Base-by-base conservation (phyloP, 768 basidiomycete species). In the Pilatotrama ljubarskyi region DNA sequence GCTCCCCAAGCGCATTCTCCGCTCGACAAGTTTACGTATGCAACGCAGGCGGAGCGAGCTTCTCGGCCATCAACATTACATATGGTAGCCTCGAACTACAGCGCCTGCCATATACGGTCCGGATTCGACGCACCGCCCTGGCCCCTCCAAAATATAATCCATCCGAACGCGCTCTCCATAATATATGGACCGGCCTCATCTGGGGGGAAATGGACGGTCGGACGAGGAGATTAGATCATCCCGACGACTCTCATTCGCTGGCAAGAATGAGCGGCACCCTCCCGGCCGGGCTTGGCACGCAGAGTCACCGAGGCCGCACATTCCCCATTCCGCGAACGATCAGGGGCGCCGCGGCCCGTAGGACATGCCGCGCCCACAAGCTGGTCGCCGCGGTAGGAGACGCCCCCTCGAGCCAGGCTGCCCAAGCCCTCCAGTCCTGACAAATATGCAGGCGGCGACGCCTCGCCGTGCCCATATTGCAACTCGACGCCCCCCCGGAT, bases 331-430 rank as follows among this genome's bases (percentile, higher is more conserved):
- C 25, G 32, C 49, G 25, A 14, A 22, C 43, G 53, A 55, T 55
- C 53, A 55, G 53, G 53, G 51, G 51, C 25, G 51, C 37, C 38
- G 26, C n/a, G n/a, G n/a, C n/a, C n/a, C n/a, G n/a, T n/a, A 32
- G 29, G 29, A 32, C 29, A 32, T 32, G 29, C 36, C 25, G n/a
- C 35, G 22, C 22, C 40, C 51, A 42, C 41, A 18, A 51, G 49
- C 35, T n/a, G n/a, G n/a, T n/a, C n/a, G n/a, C n/a, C n/a, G 36
- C 36, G 36, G 36, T 37, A 7, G 36, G 36, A 37, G n/a, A 37
- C 14, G 36, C 36, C 8, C 36, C 7, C 36, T 37, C 36, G 36
- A 37, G 48, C 26, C 9, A 11, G 17, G 48, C 32, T 26, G 6
- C 6, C 32, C n/a, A 18, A 32, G n/a, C 4, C 32, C 22, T 36